Evolutionary conservation across 441 rosid genomes (phyloP), one percentile per base, ranked within the genome.

Genomic region (Hypseocharis bilobata): DNA sequence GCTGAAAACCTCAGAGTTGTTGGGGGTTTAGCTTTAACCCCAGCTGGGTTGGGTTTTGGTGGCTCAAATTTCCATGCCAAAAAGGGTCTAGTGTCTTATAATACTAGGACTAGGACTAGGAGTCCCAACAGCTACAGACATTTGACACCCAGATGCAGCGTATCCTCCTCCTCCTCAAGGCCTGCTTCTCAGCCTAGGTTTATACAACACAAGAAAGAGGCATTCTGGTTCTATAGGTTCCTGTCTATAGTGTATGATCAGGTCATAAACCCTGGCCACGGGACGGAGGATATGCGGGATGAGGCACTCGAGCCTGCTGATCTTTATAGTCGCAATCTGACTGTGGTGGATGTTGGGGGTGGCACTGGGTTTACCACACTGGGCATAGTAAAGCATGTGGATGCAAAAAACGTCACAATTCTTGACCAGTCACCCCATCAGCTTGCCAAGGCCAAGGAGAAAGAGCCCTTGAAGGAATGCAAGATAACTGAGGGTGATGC

Each of bases 401-500:
- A 79, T 67, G 83, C 85, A 11, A 82, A 79, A 58, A 79, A 82
- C 65, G 81, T 79, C 3, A 77, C 83, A 0, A 82, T 82, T 55
- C 83, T 82, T 54, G 85, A 79, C 16, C 85, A 82, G 71, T 79
- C 85, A 2, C 85, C 83, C 0, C 85, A 81, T 30, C 83, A 81
- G 76, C 85, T 82, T 13, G 80, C 83, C 4, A 79, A 79, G 72
- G 85, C 81, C 57, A 82, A 65, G 75, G 54, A 85, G 72, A 92
- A 92, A 84, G 94, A 88, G 82, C 83, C 96, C 17, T 69, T 92
- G 74, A 89, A 89, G 76, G 96, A 90, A 32, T 92, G 98, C 70
- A 89, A 78, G 82, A 80, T 92, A 63, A 73, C 90, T 1, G 89
- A 89, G 78, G 98, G 96, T 4, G 98, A 92, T 63, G 98, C 98